Percentiles rank a stretch among this genome's conserved stretches.
Conservation (phyloP, 106 monocot genomes). For the Acorus calamus region DNA sequence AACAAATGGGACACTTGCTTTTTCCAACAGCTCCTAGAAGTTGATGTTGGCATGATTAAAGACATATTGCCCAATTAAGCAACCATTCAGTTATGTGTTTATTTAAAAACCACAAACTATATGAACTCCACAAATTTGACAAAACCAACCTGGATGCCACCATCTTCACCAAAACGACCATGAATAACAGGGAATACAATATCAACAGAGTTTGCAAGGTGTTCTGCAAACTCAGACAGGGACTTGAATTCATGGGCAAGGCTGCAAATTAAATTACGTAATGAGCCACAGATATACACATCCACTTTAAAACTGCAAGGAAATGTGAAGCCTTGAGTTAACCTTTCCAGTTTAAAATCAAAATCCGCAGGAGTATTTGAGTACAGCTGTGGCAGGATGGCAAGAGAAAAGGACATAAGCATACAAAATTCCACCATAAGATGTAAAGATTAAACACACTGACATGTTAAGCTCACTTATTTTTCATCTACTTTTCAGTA, state of each 20-base stretch:
- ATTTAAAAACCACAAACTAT: too few relatives aligned
- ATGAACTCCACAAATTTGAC: background rate
- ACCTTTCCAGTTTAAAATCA: constrained; percentile 97
- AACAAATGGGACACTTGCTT: constrained; percentile 80
- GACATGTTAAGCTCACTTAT: too few relatives aligned
- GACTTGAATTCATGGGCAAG: constrained; percentile 72
- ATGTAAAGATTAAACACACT: too few relatives aligned
- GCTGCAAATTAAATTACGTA: constrained; percentile 27
- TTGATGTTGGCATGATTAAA: too few relatives aligned
- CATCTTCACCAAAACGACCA: constrained; percentile 92
- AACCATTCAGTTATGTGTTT: too few relatives aligned
- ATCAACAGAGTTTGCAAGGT: constrained; percentile 64
- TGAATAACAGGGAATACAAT: constrained; percentile 94
- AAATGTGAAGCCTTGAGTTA: constrained; percentile 2
- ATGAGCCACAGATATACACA: too few relatives aligned
- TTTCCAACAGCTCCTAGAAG: constrained; percentile 75
- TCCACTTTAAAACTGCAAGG: too few relatives aligned
- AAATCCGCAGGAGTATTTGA: constrained; percentile 96
- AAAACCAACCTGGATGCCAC: constrained; percentile 74
- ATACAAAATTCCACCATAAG: background rate
- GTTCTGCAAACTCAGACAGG: constrained; percentile 54
- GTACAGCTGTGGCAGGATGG: constrained; percentile 50
- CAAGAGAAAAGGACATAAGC: constrained; percentile 8
- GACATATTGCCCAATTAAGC: too few relatives aligned
- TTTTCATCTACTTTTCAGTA: too few relatives aligned